Evolutionary conservation across 2,329 filamentous ascomycete genomes (phyloP).

Genomic region (Fusarium tricinctum): DNA sequence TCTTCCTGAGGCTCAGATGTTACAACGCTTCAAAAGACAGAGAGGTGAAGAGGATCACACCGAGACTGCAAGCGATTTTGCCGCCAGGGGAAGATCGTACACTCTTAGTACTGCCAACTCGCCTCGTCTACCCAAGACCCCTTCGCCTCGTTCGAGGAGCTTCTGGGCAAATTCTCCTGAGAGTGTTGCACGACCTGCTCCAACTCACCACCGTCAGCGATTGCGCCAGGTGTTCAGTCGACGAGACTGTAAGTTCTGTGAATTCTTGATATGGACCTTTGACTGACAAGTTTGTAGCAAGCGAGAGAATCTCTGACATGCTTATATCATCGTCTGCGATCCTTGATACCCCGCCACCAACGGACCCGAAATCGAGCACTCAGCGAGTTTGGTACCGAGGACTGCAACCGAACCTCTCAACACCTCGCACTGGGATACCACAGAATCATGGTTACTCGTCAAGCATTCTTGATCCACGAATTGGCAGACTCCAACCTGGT

Average conservation of each 20-base stretch:
- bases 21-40: slow-evolving; percentile 53
- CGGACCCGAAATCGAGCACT: slow-evolving; percentile 17
- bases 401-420: slow-evolving; percentile 17
- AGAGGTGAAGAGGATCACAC: slow-evolving; percentile 57
- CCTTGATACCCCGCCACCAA: slow-evolving; percentile 37
- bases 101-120: slow-evolving; percentile 53
- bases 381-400: slow-evolving; percentile 32
- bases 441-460: slow-evolving; percentile 47
- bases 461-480: slow-evolving; percentile 37
- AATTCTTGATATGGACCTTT: no score
- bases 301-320: slow-evolving; percentile 42
- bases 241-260: slow-evolving; percentile 40
- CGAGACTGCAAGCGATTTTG: slow-evolving; percentile 49
- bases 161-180: slow-evolving; percentile 14
- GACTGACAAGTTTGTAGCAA: slow-evolving; percentile 36
- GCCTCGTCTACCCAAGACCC: slow-evolving; percentile 45
- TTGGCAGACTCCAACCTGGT: slow-evolving; percentile 15
- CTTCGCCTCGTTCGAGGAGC: slow-evolving; percentile 41
- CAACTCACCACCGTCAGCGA: slow-evolving; percentile 27
- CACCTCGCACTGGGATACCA: slow-evolving; percentile 26
- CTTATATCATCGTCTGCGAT: slow-evolving; percentile 48
- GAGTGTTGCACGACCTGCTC: slow-evolving; percentile 31
- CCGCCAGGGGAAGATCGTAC: slow-evolving; percentile 43
- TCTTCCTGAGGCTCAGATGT: slow-evolving; percentile 55
- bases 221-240: slow-evolving; percentile 20